Evolutionary conservation across 805 yeast species (phyloP).

Genomic region (Myxozyma sirexii): DNA sequence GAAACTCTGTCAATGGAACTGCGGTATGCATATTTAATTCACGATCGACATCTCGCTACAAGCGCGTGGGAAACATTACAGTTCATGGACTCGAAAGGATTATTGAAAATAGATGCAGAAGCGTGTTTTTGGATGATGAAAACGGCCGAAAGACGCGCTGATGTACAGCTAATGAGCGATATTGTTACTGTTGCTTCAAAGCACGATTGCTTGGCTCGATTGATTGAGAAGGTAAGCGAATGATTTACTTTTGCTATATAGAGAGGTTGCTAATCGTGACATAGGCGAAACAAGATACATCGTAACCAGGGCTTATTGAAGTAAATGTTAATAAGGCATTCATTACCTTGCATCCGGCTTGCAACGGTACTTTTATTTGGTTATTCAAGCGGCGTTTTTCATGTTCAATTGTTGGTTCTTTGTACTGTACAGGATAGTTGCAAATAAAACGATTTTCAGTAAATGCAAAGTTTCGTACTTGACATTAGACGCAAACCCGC

Average conservation of each 20-base stretch:
- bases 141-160: constrained; percentile 2
- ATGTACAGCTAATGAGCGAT: constrained; percentile 1
- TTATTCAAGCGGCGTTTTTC: neutral
- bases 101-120: neutral
- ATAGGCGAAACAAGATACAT: neutral
- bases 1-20: constrained; percentile 16
- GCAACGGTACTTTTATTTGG: neutral
- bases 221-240: constrained; percentile 4
- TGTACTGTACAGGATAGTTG: too few relatives aligned
- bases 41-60: constrained; percentile 5
- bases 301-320: neutral
- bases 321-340: too few relatives aligned
- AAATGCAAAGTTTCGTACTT: too few relatives aligned
- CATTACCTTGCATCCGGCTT: neutral
- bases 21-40: constrained; percentile 15
- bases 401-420: too few relatives aligned
- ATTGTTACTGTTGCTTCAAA: constrained; percentile 13
- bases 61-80: constrained; percentile 16
- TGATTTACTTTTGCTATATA: neutral
- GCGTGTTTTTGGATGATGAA: constrained; percentile 20
- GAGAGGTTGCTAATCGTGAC: neutral
- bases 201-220: neutral
- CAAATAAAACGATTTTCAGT: too few relatives aligned
- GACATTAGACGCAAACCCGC: too few relatives aligned
- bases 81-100: constrained; percentile 2